These are phyloP conservation scores for Penicillium verrucosum DNA, from an alignment of 2,329 filamentous ascomycete genomes.

Conservation along the genomic window DNA sequence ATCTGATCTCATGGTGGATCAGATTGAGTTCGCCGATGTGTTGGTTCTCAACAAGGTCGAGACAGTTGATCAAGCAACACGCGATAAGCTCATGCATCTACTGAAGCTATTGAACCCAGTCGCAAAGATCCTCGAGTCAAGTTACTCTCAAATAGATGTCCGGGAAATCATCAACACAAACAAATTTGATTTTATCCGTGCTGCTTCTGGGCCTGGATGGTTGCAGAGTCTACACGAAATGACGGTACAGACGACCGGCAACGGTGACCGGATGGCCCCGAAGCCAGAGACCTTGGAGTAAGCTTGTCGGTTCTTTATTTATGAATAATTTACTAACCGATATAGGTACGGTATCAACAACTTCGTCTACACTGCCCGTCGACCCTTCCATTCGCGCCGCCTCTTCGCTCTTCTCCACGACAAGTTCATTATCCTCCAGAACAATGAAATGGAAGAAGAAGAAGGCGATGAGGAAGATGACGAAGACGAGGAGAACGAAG, in stretches of 20 bases:
- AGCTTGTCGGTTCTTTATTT: conserved; percentile 14
- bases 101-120: conserved; percentile 63
- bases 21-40: conserved; percentile 74
- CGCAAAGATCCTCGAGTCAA: conserved; percentile 62
- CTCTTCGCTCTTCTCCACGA: conserved; percentile 44
- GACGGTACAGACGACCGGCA: conserved; percentile 58
- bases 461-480: conserved; percentile 8
- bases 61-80: conserved; percentile 51
- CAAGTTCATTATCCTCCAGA: conserved; percentile 46
- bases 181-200: conserved; percentile 62
- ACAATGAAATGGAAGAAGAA: conserved; percentile 30
- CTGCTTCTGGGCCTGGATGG: conserved; percentile 66
- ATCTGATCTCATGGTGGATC: conserved; percentile 71
- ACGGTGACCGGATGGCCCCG: conserved; percentile 56
- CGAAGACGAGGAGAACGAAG: conserved; percentile 22
- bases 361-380: conserved; percentile 63
- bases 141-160: conserved; percentile 59
- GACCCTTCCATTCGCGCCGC: conserved; percentile 48
- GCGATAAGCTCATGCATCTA: conserved; percentile 51
- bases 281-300: conserved; percentile 69
- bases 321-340: background rate
- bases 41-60: conserved; percentile 70
- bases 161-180: conserved; percentile 63
- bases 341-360: conserved; percentile 63
- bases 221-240: conserved; percentile 67